phyloP scores from a whole-genome alignment of 495 filamentous ascomycete species.

The Aspergillus conjunctus region DNA sequence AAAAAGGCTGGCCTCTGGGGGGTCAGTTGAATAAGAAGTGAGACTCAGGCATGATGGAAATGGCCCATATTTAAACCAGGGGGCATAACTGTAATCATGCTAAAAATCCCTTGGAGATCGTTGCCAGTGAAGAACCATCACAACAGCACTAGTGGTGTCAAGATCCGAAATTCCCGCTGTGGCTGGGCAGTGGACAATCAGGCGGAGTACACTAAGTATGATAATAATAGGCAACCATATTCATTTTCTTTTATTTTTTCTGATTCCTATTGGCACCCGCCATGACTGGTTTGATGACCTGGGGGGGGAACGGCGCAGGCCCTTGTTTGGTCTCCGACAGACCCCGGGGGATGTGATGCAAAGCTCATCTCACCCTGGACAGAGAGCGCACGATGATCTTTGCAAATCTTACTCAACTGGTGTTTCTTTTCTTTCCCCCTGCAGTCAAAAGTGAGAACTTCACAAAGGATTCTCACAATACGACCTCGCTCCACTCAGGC shows the following conservation, averaged over 20 bases:
- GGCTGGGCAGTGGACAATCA: conserved; percentile 8
- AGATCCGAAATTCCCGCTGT: conserved; percentile 23
- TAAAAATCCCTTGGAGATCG: conserved; percentile 13
- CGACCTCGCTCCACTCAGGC: too few relatives aligned
- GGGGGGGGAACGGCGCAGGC: too few relatives aligned
- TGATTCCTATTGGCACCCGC: neutral
- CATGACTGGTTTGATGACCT: too few relatives aligned
- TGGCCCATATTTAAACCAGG: conserved; percentile 29
- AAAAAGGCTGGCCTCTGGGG: neutral
- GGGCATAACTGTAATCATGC: conserved; percentile 17
- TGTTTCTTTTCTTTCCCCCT: neutral
- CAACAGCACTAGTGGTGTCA: conserved; percentile 18
- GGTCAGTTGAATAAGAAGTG: neutral
- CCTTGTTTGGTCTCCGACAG: too few relatives aligned
- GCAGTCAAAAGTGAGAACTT: too few relatives aligned
- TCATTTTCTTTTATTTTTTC: neutral
- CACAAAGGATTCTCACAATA: too few relatives aligned
- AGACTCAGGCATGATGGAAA: neutral
- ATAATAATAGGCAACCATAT: neutral
- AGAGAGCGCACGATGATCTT: too few relatives aligned
- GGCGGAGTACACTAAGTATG: neutral
- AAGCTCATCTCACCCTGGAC: neutral
- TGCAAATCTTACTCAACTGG: neutral
- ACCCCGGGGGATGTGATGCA: too few relatives aligned
- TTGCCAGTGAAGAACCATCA: conserved; percentile 1